A percentile compares a stretch with the other conserved stretches of the same genome.
Evolutionary conservation across 305 asterid genomes (phyloP).

Genomic region (Coffea humblotiana): DNA sequence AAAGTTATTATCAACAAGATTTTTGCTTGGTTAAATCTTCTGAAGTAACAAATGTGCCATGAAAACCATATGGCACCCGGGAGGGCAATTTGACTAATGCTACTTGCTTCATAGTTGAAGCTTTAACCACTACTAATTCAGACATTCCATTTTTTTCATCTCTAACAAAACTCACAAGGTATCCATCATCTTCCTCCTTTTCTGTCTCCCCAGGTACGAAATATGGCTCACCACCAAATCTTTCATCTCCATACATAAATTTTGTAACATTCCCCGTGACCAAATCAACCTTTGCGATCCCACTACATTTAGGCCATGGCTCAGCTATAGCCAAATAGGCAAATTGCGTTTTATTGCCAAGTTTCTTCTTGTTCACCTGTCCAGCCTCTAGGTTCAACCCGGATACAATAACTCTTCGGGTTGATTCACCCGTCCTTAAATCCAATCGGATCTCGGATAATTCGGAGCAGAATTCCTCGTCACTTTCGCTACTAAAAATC

Average conservation of each 20-base stretch:
- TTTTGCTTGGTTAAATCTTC: constrained; percentile 36
- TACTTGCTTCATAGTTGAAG: constrained; percentile 48
- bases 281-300: constrained; percentile 61
- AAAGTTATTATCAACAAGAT: not conserved
- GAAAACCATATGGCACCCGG: constrained; percentile 73
- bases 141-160: constrained; percentile 45
- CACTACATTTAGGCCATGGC: constrained; percentile 72
- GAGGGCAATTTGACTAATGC: constrained; percentile 45
- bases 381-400: constrained; percentile 57
- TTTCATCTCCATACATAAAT: constrained; percentile 35
- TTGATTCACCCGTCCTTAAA: constrained; percentile 31
- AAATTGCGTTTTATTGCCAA: constrained; percentile 40
- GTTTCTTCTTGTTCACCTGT: constrained; percentile 36
- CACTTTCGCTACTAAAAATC: constrained; percentile 25
- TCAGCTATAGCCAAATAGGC: constrained; percentile 60
- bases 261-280: constrained; percentile 39
- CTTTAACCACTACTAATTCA: constrained; percentile 48
- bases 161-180: constrained; percentile 45
- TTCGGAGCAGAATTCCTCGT: constrained; percentile 25
- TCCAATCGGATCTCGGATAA: constrained; percentile 44
- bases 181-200: constrained; percentile 49
- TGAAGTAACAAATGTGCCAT: constrained; percentile 58
- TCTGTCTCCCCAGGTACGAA: constrained; percentile 36
- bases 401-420: constrained; percentile 38
- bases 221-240: constrained; percentile 60